Evolutionary conservation across 2,329 filamentous ascomycete species (phyloP).

Genomic region (Metarhizium anisopliae): DNA sequence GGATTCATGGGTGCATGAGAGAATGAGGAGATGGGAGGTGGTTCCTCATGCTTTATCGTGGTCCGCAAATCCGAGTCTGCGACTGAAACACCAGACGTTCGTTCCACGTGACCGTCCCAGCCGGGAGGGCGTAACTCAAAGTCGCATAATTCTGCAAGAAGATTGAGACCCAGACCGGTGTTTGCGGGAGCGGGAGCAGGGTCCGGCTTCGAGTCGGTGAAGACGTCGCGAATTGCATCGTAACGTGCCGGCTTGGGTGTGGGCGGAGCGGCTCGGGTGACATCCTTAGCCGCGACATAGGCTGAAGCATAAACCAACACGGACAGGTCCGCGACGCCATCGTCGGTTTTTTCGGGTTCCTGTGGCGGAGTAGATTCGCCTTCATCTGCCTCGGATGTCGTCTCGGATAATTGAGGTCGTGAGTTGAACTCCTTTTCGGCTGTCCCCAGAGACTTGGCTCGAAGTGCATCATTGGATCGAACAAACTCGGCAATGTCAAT

Average conservation of each 20-base stretch:
- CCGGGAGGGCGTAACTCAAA: slow-evolving; percentile 18
- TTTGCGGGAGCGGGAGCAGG: slow-evolving; percentile 16
- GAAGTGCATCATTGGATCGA: slow-evolving; percentile 23
- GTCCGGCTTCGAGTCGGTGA: slow-evolving; percentile 26
- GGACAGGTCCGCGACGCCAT: slow-evolving; percentile 20
- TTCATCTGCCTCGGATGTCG: slow-evolving; percentile 15
- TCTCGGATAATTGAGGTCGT: slow-evolving; percentile 18
- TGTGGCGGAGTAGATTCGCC: slow-evolving; percentile 7
- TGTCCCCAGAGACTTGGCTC: slow-evolving; percentile 25
- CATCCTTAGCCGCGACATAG: slow-evolving; percentile 20
- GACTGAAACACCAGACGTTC: background rate
- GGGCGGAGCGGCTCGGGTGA: slow-evolving; percentile 15
- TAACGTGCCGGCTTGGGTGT: slow-evolving; percentile 24
- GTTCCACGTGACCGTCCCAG: slow-evolving; percentile 7
- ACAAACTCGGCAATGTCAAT: slow-evolving; percentile 24
- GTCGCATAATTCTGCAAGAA: slow-evolving; percentile 26
- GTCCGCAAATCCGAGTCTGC: slow-evolving; percentile 8
- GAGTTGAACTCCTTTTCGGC: slow-evolving; percentile 23
- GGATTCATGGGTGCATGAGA: slow-evolving; percentile 15
- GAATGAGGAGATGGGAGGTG: slow-evolving; percentile 10
- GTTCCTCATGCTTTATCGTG: slow-evolving; percentile 16
- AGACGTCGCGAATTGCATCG: slow-evolving; percentile 32
- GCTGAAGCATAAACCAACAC: slow-evolving; percentile 22
- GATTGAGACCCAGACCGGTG: slow-evolving; percentile 19
- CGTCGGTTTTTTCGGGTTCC: slow-evolving; percentile 12